phyloP scores from a whole-genome alignment of 2,329 filamentous ascomycete genomes.

The Penicillium vulpinum region DNA sequence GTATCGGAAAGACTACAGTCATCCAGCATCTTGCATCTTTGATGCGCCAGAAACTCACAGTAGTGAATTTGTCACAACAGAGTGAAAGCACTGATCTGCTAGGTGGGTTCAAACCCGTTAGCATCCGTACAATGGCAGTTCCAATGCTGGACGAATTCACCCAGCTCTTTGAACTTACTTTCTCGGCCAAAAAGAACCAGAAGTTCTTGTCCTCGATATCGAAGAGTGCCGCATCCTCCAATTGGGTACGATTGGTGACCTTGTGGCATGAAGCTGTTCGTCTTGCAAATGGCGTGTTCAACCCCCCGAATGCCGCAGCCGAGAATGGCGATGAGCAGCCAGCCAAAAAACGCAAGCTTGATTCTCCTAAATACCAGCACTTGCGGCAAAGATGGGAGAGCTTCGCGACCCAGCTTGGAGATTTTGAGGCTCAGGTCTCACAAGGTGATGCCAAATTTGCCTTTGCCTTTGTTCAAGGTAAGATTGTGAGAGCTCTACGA shows the following conservation, averaged over 20 bases:
- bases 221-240: conserved; percentile 75
- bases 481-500: conserved; percentile 90
- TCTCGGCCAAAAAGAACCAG: conserved; percentile 83
- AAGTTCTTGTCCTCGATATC: conserved; percentile 78
- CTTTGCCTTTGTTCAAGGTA: conserved; percentile 94
- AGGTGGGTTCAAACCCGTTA: conserved; percentile 95
- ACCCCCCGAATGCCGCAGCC: conserved; percentile 49
- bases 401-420: conserved; percentile 72
- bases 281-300: conserved; percentile 75
- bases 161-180: conserved; percentile 81
- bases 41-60: conserved; percentile 81
- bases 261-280: conserved; percentile 86
- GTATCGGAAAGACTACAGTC: conserved; percentile 96
- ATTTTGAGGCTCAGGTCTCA: conserved; percentile 75
- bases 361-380: conserved; percentile 51
- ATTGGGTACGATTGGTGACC: conserved; percentile 83
- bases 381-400: conserved; percentile 75
- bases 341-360: conserved; percentile 69
- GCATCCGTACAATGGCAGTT: conserved; percentile 80
- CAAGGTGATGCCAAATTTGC: conserved; percentile 76
- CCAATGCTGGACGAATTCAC: conserved; percentile 94
- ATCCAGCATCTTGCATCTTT: conserved; percentile 87
- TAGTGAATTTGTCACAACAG: conserved; percentile 96
- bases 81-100: conserved; percentile 95
- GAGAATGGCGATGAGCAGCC: conserved; percentile 56